Base-by-base conservation (phyloP, 192 early-diverging fungal species). In the Backusella tarrabulga region DNA sequence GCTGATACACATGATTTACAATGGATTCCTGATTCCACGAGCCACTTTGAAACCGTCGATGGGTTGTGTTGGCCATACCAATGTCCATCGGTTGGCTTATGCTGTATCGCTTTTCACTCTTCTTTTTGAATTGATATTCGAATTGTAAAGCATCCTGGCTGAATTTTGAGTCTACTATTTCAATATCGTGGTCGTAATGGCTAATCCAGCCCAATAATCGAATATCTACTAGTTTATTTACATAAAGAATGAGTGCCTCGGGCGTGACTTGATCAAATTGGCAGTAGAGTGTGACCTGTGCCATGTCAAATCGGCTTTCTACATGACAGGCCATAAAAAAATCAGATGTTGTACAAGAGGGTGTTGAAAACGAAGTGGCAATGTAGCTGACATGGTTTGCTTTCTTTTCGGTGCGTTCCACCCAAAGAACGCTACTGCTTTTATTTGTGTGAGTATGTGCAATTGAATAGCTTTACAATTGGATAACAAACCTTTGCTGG, bases 291-390 rank as follows among this genome's bases (percentile, higher is more conserved):
- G 67, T 68, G 11, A 68, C 67, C 36, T 34, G 29, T 34, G 67
- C 67, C 67, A 68, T 68, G 67, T 68, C 67, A 68, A 68, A 68
- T 68, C 35, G 26, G 8, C 67, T 34, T 19, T 68, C 34, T 19
- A 68, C 35, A n/a, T 68, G 9, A 19, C 67, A 68, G 19, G 34
- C 35, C 29, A 68, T 35, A 36, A 68, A 68, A 36, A n/a, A 68
- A 6, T 68, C 19, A 17, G 12, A 12, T 34, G 67, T 68, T 68
- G 29, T 36, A 36, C 35, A 36, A n/a, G 29, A 35, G 7, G 35
- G 29, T 0, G 34, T 68, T 17, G 67, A 68, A 34, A 68, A 68
- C 7, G 67, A 68, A 15, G 23, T 68, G 4, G 34, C 67, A 21
- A 70, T 26, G 35, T 70, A 70, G n/a, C 19, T 35, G 21, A 41